Conservation (phyloP, 2,329 filamentous ascomycete species). For the Sporothrix brunneoviolacea region DNA sequence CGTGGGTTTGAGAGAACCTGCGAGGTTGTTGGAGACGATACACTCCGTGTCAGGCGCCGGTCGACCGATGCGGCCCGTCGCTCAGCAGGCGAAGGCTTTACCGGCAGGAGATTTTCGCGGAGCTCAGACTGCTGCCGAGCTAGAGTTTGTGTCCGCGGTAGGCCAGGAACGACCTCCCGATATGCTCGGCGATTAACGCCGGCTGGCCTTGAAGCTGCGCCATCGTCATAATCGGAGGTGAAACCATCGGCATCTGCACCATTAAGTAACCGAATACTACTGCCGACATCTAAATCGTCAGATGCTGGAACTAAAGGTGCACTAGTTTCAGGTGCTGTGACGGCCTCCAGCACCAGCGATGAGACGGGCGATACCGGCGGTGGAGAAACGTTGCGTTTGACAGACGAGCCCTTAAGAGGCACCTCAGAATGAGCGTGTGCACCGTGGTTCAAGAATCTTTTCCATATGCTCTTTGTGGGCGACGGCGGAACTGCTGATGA, state of each 20-base stretch:
- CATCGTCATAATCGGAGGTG: not conserved
- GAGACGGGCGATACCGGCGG: not conserved
- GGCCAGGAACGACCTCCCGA: conserved; percentile 65
- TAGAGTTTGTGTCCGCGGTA: conserved; percentile 73
- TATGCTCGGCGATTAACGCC: conserved; percentile 34
- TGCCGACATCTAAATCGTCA: no score
- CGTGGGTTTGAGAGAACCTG: conserved; percentile 34
- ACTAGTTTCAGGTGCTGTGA: not conserved
- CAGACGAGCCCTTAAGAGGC: not conserved
- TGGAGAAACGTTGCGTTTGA: not conserved
- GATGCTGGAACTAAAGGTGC: not conserved
- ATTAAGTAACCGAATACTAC: not conserved
- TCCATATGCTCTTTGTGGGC: conserved; percentile 21
- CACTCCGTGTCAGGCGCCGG: conserved; percentile 29
- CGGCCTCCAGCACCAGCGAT: no score
- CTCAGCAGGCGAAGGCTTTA: conserved; percentile 56
- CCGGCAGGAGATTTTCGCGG: conserved; percentile 63
- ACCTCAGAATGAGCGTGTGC: not conserved
- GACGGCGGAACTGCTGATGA: conserved; percentile 17
- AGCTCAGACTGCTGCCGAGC: conserved; percentile 77
- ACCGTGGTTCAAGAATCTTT: conserved; percentile 13
- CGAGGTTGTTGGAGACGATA: conserved; percentile 31
- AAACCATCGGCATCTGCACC: not conserved
- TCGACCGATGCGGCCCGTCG: conserved; percentile 66
- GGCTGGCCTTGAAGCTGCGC: not conserved